These are phyloP conservation scores for Letharia columbiana DNA, from an alignment of 495 filamentous ascomycete genomes.

Conservation along the genomic window DNA sequence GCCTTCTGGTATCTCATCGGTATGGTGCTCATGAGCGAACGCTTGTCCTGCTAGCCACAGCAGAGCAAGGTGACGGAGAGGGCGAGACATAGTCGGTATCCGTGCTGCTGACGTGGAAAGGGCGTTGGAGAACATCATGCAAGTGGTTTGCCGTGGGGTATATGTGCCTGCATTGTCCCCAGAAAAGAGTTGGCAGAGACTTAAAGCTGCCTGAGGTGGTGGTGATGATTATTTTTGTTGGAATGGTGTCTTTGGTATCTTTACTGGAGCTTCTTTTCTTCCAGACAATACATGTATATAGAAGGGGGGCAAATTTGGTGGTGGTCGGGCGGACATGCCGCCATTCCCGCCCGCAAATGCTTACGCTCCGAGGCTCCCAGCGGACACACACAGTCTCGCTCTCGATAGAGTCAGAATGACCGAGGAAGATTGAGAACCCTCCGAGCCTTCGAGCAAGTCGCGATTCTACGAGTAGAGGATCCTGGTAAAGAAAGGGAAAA, in stretches of 20 bases:
- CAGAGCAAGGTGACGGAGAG: conserved; percentile 21
- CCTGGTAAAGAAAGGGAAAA: too few relatives aligned
- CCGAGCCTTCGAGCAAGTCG: too few relatives aligned
- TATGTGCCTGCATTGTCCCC: not conserved
- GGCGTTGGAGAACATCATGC: conserved; percentile 10
- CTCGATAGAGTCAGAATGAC: too few relatives aligned
- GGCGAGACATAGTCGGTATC: conserved; percentile 7
- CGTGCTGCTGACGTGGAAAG: not conserved
- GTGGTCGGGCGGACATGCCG: conserved; percentile 5
- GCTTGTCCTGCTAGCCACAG: conserved; percentile 32
- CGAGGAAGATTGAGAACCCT: too few relatives aligned
- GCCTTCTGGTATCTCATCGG: conserved; percentile 67
- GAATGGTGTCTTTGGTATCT: not conserved
- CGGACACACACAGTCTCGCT: not conserved
- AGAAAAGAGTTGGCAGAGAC: not conserved
- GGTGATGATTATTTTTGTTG: not conserved
- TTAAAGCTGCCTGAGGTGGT: not conserved
- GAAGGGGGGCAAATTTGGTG: conserved; percentile 6
- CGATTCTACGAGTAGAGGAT: too few relatives aligned
- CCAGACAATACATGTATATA: too few relatives aligned
- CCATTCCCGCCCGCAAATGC: not conserved
- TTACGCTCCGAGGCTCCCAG: not conserved
- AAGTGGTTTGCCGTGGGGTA: not conserved
- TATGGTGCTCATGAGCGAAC: conserved; percentile 66
- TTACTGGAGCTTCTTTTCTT: not conserved